Conservation (phyloP, 805 yeast genomes). For the Allodekkera sacchari region DNA sequence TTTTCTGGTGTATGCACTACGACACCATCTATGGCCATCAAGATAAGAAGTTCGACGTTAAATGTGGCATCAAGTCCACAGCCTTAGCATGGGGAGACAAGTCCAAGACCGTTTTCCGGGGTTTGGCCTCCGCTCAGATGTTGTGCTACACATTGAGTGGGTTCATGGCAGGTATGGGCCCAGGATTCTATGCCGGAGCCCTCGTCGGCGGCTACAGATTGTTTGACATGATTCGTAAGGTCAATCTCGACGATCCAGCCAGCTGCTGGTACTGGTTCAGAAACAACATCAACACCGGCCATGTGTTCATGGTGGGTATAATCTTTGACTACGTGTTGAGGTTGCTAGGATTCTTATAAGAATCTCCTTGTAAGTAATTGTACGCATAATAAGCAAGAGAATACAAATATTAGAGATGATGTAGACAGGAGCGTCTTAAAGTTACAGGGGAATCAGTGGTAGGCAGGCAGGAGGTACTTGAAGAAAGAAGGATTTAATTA, state of each 20-base stretch:
- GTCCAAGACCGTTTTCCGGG: conserved; percentile 61
- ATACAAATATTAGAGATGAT: no score
- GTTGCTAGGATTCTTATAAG: conserved; percentile 35
- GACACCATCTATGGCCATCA: conserved; percentile 98
- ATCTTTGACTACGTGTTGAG: conserved; percentile 54
- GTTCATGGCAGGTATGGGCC: conserved; percentile 70
- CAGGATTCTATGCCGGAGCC: conserved; percentile 66
- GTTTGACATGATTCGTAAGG: conserved; percentile 57
- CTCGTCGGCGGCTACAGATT: conserved; percentile 64
- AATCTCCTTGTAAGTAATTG: no score
- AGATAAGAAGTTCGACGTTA: conserved; percentile 79
- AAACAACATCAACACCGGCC: conserved; percentile 71
- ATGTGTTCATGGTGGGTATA: conserved; percentile 58
- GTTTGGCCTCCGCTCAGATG: conserved; percentile 60
- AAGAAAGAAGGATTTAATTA: no score
- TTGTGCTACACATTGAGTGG: conserved; percentile 63
- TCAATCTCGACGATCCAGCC: conserved; percentile 69
- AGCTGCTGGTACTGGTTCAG: conserved; percentile 79
- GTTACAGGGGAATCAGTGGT: no score
- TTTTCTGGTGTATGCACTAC: conserved; percentile 90
- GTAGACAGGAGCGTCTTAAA: no score
- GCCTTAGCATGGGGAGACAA: conserved; percentile 90
- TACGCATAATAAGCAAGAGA: no score
- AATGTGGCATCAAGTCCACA: conserved; percentile 90
- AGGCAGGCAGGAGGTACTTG: no score